Evolutionary conservation across 208 protist genomes (phyloP).

Genomic region (Crithidia brevicula): DNA sequence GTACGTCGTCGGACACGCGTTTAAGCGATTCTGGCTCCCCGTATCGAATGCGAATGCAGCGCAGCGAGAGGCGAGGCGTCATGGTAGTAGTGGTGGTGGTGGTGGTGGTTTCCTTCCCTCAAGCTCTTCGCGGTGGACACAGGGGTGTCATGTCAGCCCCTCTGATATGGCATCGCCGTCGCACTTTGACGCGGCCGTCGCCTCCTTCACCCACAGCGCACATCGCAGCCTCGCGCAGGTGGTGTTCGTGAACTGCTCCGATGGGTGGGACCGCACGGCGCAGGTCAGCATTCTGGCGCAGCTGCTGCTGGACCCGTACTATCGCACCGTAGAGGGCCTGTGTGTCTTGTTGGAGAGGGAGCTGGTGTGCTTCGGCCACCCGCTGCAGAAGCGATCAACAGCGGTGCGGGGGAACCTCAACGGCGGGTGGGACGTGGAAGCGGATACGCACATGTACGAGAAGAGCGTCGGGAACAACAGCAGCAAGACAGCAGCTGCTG

Average conservation of each 20-base stretch:
- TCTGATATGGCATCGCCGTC: no score
- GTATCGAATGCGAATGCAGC: no score
- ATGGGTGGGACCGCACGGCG: constrained; percentile 95
- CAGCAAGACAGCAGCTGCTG: not conserved
- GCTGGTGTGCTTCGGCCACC: constrained; percentile 91
- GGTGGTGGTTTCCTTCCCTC: no score
- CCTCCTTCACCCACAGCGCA: constrained; percentile 26
- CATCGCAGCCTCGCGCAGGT: constrained; percentile 25
- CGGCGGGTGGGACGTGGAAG: constrained; percentile 10
- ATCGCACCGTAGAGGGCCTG: constrained; percentile 93
- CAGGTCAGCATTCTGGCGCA: constrained; percentile 79
- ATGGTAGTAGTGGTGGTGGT: not conserved
- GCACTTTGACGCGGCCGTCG: constrained; percentile 7
- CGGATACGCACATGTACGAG: not conserved
- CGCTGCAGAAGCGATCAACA: constrained; percentile 24
- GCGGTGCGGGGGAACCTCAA: constrained; percentile 26
- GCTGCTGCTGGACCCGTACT: constrained; percentile 94
- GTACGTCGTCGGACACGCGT: constrained; percentile 39
- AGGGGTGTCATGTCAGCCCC: no score
- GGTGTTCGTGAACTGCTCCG: constrained; percentile 77
- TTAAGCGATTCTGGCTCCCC: constrained; percentile 24
- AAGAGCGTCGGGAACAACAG: constrained; percentile 1
- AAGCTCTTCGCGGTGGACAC: no score
- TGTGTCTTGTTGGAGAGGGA: constrained; percentile 93
- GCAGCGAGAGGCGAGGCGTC: no score